Base-by-base conservation (phyloP, 176 grass and related monocot genomes). In the Aegilops tauschii region DNA sequence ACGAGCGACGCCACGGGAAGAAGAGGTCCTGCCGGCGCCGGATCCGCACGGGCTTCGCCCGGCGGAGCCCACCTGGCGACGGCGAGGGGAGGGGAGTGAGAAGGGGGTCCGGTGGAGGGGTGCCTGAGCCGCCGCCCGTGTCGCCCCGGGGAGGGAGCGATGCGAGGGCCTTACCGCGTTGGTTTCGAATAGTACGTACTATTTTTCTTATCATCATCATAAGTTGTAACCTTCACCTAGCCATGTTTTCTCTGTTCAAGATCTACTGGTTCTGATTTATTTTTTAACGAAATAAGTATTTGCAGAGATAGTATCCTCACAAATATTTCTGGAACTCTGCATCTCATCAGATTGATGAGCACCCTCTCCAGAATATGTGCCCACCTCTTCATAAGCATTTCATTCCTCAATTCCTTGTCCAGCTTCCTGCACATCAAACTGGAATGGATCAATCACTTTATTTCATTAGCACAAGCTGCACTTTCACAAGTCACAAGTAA, bases 241-340 rank as follows among this genome's bases (percentile, higher is more conserved):
- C 13, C 47, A 34, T 56, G 18, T 37, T 77, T 61, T 61, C 18
- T 52, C 0, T 28, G 17, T 73, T 3, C 47, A 81, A 79, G n/a
- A 9, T 30, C 34, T 71, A 23, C 45, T 1, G 73, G 63, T 69
- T 65, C 29, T 69, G 61, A 37, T 85, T 86, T 86, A 37, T 44
- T 85, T 85, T 86, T 86, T 13, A 73, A 80, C 2, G 8, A 2
- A 32, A 69, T 25, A 44, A 13, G 23, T 45, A 78, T 25, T 52
- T 2, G 35, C 2, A 12, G 34, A 28, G 18, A 5, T 29, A 18
- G 12, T 64, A 54, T n/a, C 28, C 49, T 84, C 81, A 25, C 76
- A 61, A 42, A 23, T 73, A 63, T 84, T 85, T 84, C n/a, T 76
- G 59, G 80, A 76, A 84, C 45, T 88, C 21, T 65, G 75, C 39